Base-by-base conservation (phyloP, 2,329 filamentous ascomycete genomes). In the Neurospora sp. region DNA sequence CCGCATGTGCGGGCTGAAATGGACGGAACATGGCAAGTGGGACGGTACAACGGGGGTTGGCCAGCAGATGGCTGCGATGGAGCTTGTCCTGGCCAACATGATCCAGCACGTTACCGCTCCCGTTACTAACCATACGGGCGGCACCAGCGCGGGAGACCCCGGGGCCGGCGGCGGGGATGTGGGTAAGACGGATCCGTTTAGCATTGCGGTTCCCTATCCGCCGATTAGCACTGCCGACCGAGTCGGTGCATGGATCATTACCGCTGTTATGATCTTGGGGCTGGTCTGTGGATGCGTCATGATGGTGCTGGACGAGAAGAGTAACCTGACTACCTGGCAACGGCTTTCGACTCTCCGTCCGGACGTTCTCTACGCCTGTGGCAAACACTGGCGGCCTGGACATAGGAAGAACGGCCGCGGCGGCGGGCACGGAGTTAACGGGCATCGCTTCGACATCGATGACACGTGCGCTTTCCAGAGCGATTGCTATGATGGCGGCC, bases 21-120 rank as follows among this genome's bases (percentile, higher is more conserved):
- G 88, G 88, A 84, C 83, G 66, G 82, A 84, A 68, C 80, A 83
- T 69, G 81, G 79, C 0, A 78, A 78, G 8, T 91, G 85, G 78
- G 88, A 91, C 76, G 86, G 87, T 33, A 82, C 82, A 1, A 84
- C 82, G 6, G 89, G 89, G 6, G 85, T 91, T 2, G 90, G 90
- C 5, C 88, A 91, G 77, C 89, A 91, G 78, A 92, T 92, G 89
- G 84, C 87, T 1, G 88, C 87, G 2, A 81, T 92, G 77, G 88
- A 91, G 75, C 83, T 90, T 10, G 84, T 90, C 6, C 83, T 91
- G 66, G 84, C 85, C 43, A 89, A 87, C 74, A 82, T 89, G 77
- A 85, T 90, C 67, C 74, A 82, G 41, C 72, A 82, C 6, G 79
- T 80, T 10, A 70, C 74, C 0, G 76, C 79, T 1, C 83, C 85